Evolutionary conservation across 2,329 filamentous ascomycete genomes (phyloP).

Genomic region (Cordyceps militaris): DNA sequence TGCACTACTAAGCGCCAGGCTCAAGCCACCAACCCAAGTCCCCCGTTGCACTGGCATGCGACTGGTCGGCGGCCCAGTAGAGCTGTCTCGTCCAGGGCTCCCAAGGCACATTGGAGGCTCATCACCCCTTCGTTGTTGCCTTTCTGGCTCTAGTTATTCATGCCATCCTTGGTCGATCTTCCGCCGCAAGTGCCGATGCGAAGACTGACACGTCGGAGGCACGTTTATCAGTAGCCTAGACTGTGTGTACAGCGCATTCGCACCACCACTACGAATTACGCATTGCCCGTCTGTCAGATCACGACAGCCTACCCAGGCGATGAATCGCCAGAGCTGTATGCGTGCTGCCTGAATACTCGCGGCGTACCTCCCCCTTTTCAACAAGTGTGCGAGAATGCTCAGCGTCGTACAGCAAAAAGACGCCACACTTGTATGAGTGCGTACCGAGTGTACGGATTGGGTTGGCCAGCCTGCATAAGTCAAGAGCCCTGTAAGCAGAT

Average conservation of each 20-base stretch:
- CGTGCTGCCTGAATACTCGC: background rate
- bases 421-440: constrained; percentile 1
- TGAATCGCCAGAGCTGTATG: background rate
- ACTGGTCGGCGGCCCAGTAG: background rate
- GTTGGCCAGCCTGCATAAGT: background rate
- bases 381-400: background rate
- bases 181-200: constrained; percentile 10
- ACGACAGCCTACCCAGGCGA: background rate
- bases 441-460: background rate
- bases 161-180: constrained; percentile 2
- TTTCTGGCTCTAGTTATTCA: background rate
- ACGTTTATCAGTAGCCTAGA: constrained; percentile 5
- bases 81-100: background rate
- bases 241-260: background rate
- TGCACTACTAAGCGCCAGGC: constrained; percentile 4
- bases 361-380: background rate
- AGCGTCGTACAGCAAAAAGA: background rate
- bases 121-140: background rate
- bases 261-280: constrained; percentile 5
- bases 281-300: background rate
- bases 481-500: background rate
- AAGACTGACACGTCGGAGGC: constrained; percentile 3
- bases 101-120: constrained; percentile 4
- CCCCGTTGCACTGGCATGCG: background rate
- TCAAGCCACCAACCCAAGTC: constrained; percentile 7